Evolutionary conservation across 345 rosid species (phyloP).

Genomic region (Conringia planisiliqua): DNA sequence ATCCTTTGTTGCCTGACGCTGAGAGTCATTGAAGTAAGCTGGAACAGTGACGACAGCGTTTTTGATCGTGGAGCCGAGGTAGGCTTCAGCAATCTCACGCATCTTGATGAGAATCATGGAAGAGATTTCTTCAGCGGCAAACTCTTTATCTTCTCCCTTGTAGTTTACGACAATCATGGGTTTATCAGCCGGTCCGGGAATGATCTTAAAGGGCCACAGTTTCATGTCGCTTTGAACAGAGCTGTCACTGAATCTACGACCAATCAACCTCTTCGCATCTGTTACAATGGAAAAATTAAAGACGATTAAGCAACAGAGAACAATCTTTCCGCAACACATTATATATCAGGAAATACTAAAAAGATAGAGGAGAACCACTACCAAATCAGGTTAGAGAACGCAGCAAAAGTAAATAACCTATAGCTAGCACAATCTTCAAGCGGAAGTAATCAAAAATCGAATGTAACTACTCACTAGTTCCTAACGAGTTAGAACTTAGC

Average conservation of each 20-base stretch:
- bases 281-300: neutral
- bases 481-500: neutral
- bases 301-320: neutral
- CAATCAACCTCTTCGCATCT: constrained; percentile 79
- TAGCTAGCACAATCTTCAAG: no score
- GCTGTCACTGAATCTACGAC: constrained; percentile 57
- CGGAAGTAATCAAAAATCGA: no score
- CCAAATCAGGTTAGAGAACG: neutral
- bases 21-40: constrained; percentile 71
- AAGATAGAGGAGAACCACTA: neutral
- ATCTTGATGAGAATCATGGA: constrained; percentile 76
- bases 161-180: constrained; percentile 59
- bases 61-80: constrained; percentile 49
- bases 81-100: constrained; percentile 81
- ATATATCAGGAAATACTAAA: neutral
- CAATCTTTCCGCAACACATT: neutral
- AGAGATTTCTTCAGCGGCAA: constrained; percentile 73
- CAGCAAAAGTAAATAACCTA: neutral
- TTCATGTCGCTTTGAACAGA: constrained; percentile 64
- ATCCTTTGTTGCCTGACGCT: constrained; percentile 68
- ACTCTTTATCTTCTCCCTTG: constrained; percentile 64
- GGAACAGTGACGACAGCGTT: constrained; percentile 76
- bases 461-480: neutral
- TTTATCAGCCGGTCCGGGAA: constrained; percentile 57
- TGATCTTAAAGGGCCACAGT: constrained; percentile 66